These are phyloP conservation scores for Plasmodium adleri DNA, from an alignment of 169 alveolate genomes.

Conservation along the genomic window DNA sequence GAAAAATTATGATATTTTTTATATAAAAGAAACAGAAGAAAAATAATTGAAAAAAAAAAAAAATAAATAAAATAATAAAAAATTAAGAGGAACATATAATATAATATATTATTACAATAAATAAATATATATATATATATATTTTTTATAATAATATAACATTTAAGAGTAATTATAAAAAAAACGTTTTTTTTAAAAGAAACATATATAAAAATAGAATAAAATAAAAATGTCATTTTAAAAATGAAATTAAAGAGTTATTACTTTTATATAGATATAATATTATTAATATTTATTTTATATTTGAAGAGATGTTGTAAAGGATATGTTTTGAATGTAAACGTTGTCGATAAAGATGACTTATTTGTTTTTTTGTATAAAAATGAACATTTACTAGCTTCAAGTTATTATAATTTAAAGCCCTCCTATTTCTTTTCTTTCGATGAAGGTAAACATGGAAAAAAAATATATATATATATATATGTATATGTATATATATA, in stretches of 20 bases:
- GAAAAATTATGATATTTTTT: no score
- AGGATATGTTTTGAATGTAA: constrained; percentile 49
- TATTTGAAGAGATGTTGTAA: constrained; percentile 48
- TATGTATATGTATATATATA: background rate
- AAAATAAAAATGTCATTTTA: constrained; percentile 11
- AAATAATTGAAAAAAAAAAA: no score
- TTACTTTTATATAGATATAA: constrained; percentile 34
- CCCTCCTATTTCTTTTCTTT: constrained; percentile 72
- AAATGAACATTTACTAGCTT: constrained; percentile 69
- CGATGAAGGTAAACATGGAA: constrained; percentile 30
- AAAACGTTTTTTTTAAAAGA: background rate
- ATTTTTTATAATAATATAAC: no score
- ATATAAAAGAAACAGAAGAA: no score
- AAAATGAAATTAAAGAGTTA: constrained; percentile 56
- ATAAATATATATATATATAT: no score
- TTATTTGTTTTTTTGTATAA: constrained; percentile 56
- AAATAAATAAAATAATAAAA: no score
- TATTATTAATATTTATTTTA: constrained; percentile 39
- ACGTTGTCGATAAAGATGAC: constrained; percentile 74
- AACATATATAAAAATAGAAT: background rate
- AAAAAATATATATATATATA: background rate
- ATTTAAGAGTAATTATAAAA: no score
- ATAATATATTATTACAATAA: no score
- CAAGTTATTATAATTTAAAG: constrained; percentile 65
- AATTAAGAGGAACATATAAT: no score